These are phyloP conservation scores for Komagataella phaffii DNA, from an alignment of 805 yeast genomes.

Conservation along the genomic window DNA sequence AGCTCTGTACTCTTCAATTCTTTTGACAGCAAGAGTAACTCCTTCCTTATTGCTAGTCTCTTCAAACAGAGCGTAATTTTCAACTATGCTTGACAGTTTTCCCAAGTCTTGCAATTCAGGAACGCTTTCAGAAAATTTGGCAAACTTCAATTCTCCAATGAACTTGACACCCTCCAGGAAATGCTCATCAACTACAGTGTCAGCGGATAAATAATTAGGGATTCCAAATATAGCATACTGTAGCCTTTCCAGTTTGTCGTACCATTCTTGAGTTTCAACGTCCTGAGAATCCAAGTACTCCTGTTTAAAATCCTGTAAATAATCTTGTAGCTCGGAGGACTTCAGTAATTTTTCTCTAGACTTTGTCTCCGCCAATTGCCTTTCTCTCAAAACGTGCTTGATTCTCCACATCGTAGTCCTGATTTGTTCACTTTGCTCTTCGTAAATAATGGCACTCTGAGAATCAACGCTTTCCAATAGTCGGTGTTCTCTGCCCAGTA, in stretches of 20 bases:
- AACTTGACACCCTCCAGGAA: conserved; percentile 56
- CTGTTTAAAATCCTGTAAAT: conserved; percentile 42
- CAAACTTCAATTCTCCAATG: conserved; percentile 55
- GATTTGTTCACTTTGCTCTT: conserved; percentile 25
- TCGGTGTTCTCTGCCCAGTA: conserved; percentile 61
- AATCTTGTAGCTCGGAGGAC: conserved; percentile 25
- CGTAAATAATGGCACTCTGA: conserved; percentile 7
- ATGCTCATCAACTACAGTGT: conserved; percentile 40
- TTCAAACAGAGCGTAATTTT: conserved; percentile 20
- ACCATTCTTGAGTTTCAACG: conserved; percentile 41
- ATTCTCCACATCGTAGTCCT: conserved; percentile 64
- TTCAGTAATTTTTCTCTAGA: conserved; percentile 32
- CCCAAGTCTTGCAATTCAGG: conserved; percentile 18
- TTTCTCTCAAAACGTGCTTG: conserved; percentile 77
- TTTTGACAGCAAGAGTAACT: conserved; percentile 17
- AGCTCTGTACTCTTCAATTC: conserved; percentile 20
- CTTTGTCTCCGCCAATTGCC: conserved; percentile 57
- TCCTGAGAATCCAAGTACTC: conserved; percentile 43
- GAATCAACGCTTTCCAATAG: conserved; percentile 23
- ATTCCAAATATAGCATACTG: conserved; percentile 82
- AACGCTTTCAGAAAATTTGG: conserved; percentile 23
- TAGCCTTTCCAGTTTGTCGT: conserved; percentile 62
- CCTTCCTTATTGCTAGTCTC: conserved; percentile 22
- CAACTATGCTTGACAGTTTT: conserved; percentile 25
- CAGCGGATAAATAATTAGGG: conserved; percentile 48